Evolutionary conservation across 495 filamentous ascomycete genomes (phyloP).

Genomic region (Annulohypoxylon bovei): DNA sequence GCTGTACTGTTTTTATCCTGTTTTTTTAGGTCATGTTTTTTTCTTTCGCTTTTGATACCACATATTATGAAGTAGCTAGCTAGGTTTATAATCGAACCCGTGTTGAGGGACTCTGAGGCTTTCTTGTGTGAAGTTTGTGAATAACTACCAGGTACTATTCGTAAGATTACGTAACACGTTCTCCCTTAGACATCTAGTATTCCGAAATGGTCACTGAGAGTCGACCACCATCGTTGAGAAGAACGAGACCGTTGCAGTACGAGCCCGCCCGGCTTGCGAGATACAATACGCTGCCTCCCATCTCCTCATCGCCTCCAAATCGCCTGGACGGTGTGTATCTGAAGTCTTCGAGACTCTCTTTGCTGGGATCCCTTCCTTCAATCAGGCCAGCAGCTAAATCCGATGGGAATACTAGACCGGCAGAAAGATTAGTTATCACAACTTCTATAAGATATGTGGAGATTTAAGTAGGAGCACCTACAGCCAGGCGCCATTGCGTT

Average conservation of each 20-base stretch:
- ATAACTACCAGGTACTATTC: neutral
- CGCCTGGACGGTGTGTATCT: slow-evolving; percentile 62
- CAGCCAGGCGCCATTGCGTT: slow-evolving; percentile 68
- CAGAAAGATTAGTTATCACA: neutral
- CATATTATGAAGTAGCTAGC: neutral
- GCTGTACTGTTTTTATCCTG: neutral
- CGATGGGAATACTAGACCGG: slow-evolving; percentile 60
- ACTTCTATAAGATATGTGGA: neutral
- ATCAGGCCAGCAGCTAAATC: slow-evolving; percentile 62
- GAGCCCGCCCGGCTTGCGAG: slow-evolving; percentile 65
- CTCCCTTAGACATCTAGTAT: neutral
- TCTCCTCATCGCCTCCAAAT: slow-evolving; percentile 65
- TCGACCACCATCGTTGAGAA: slow-evolving; percentile 67
- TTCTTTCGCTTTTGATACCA: slow-evolving; percentile 8
- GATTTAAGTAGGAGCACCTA: slow-evolving; percentile 45
- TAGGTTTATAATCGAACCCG: slow-evolving; percentile 9
- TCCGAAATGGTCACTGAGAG: slow-evolving; percentile 48
- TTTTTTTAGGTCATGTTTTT: neutral
- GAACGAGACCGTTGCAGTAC: slow-evolving; percentile 65
- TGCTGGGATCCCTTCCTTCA: slow-evolving; percentile 53
- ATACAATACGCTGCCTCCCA: slow-evolving; percentile 66
- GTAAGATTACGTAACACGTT: neutral
- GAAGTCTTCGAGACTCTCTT: slow-evolving; percentile 39
- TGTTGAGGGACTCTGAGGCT: neutral
- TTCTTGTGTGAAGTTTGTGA: neutral